Conservation (phyloP, 441 rosid genomes). For the Hura crepitans region DNA sequence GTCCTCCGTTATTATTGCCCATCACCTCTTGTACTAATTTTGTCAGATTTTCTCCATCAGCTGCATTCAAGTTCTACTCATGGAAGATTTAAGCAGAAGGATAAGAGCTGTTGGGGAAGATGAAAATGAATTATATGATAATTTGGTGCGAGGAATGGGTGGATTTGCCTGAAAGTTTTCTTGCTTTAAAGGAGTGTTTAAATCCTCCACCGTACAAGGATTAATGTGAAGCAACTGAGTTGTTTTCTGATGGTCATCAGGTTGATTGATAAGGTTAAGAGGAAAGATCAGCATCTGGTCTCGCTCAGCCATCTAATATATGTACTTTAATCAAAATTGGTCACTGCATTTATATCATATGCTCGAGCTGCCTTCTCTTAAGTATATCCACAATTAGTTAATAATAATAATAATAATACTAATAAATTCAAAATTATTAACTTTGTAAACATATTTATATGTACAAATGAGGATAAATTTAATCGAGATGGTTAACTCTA, state of each 20-base stretch:
- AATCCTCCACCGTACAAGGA: slow-evolving; percentile 14
- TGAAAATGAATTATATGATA: slow-evolving; percentile 20
- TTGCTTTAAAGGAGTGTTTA: slow-evolving; percentile 12
- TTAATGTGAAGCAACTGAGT: slow-evolving; percentile 20
- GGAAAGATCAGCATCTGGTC: slow-evolving; percentile 33
- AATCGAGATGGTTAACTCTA: slow-evolving; percentile 64
- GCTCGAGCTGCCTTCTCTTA: slow-evolving; percentile 80
- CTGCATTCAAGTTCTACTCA: slow-evolving; percentile 42
- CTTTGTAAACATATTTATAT: too few relatives aligned
- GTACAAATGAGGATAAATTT: slow-evolving; percentile 25
- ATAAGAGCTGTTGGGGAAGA: slow-evolving; percentile 54
- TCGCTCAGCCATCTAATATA: slow-evolving; percentile 59
- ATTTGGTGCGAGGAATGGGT: slow-evolving; percentile 21
- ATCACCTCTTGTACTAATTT: slow-evolving; percentile 1
- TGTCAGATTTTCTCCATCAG: slow-evolving; percentile 17
- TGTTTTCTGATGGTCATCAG: slow-evolving; percentile 15
- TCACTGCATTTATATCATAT: slow-evolving; percentile 63
- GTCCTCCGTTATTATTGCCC: slow-evolving; percentile 15
- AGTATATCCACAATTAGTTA: slow-evolving; percentile 32
- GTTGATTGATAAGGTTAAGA: slow-evolving; percentile 14
- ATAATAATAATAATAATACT: slow-evolving; percentile 25
- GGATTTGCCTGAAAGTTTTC: slow-evolving; percentile 15
- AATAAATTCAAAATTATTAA: slow-evolving; percentile 40
- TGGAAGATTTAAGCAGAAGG: slow-evolving; percentile 50
- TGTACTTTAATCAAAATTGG: slow-evolving; percentile 54